Percentiles rank a stretch among this genome's conserved stretches.
Conservation (phyloP, 2,329 filamentous ascomycete genomes). For the Alternaria angustiovoidea region DNA sequence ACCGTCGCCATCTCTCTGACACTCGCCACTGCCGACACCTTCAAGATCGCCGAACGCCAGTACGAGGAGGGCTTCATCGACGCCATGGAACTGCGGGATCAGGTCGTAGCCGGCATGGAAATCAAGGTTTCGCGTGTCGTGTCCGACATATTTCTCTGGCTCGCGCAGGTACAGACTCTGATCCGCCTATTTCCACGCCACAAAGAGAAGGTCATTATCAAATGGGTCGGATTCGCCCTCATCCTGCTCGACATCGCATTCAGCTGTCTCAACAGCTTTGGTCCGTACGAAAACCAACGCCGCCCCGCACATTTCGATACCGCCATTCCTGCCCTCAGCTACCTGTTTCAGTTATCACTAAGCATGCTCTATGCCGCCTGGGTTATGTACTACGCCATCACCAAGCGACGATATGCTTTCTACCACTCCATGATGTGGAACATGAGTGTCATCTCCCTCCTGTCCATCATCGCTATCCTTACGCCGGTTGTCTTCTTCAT, state of each 20-base stretch:
- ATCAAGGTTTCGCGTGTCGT: slow-evolving; percentile 91
- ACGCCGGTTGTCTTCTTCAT: slow-evolving; percentile 95
- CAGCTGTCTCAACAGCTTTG: slow-evolving; percentile 89
- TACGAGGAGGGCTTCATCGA: slow-evolving; percentile 83
- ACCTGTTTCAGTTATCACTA: slow-evolving; percentile 86
- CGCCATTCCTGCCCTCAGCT: slow-evolving; percentile 88
- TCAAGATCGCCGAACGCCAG: slow-evolving; percentile 81
- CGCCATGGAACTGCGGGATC: slow-evolving; percentile 74
- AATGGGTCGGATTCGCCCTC: slow-evolving; percentile 95
- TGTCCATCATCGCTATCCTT: slow-evolving; percentile 82
- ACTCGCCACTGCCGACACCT: slow-evolving; percentile 91
- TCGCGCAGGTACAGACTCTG: slow-evolving; percentile 95
- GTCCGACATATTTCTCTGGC: slow-evolving; percentile 95
- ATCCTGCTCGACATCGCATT: slow-evolving; percentile 92
- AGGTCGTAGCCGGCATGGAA: slow-evolving; percentile 84
- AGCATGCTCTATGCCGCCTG: slow-evolving; percentile 90
- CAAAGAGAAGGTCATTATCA: slow-evolving; percentile 97
- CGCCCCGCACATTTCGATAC: slow-evolving; percentile 82
- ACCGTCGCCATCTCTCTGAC: slow-evolving; percentile 82
- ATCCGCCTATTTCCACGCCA: slow-evolving; percentile 96
- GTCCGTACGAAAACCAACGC: slow-evolving; percentile 60
- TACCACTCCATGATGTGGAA: slow-evolving; percentile 92
- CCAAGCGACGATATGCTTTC: slow-evolving; percentile 89
- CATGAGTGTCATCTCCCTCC: slow-evolving; percentile 78
- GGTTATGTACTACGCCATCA: slow-evolving; percentile 93